These are phyloP conservation scores for Protomyces lactucae-debilis DNA, from an alignment of 1,139 yeast genomes.

Conservation along the genomic window DNA sequence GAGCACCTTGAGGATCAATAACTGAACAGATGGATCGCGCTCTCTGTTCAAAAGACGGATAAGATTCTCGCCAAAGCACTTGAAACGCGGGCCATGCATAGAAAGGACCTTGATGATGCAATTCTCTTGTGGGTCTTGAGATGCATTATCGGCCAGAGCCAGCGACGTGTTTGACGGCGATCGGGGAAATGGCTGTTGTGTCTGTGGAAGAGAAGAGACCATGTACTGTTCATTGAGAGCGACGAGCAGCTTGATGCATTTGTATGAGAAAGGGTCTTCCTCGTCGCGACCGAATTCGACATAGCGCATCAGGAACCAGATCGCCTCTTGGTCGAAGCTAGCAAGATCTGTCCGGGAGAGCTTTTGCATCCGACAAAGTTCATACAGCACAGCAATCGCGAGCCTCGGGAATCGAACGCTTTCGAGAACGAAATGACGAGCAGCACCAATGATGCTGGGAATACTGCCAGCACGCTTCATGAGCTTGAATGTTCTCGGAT, in stretches of 20 bases:
- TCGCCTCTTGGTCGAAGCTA: constrained; percentile 51
- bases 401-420: constrained; percentile 39
- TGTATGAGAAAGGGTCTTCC: constrained; percentile 58
- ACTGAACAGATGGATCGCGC: constrained; percentile 64
- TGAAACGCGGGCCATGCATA: constrained; percentile 38
- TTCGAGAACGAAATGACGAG: constrained; percentile 39
- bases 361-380: constrained; percentile 50
- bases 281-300: constrained; percentile 50
- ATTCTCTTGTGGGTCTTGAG: constrained; percentile 31
- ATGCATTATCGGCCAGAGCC: constrained; percentile 32
- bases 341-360: constrained; percentile 45
- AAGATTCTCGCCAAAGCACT: constrained; percentile 52
- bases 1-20: constrained; percentile 71
- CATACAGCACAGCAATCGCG: constrained; percentile 52
- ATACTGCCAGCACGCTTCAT: constrained; percentile 53
- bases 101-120: constrained; percentile 31
- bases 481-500: constrained; percentile 45
- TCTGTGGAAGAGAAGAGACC: constrained; percentile 51
- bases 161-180: constrained; percentile 18
- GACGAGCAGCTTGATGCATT: constrained; percentile 67
- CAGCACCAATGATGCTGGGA: constrained; percentile 42
- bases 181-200: constrained; percentile 9
- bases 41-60: constrained; percentile 71
- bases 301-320: constrained; percentile 51
- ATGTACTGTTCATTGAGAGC: constrained; percentile 80